These are phyloP conservation scores for Fusarium incarnatum DNA, from an alignment of 2,329 filamentous ascomycete species.

Conservation along the genomic window DNA sequence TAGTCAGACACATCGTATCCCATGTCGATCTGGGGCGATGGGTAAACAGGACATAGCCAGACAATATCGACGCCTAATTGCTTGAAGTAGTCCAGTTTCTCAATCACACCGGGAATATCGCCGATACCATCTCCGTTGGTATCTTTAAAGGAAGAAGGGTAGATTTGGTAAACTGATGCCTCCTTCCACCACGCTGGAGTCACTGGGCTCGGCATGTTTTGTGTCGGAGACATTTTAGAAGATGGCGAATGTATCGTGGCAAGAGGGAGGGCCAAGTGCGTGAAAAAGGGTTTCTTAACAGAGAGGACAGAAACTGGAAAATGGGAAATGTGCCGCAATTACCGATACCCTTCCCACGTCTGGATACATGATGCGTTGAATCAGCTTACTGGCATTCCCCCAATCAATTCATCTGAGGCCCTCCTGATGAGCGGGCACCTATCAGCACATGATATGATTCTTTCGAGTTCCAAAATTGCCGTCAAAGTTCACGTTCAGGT, in stretches of 20 bases:
- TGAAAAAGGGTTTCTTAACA: too few species aligned
- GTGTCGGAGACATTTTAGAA: constrained; percentile 3
- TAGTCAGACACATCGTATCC: constrained; percentile 79
- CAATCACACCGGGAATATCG: constrained; percentile 70
- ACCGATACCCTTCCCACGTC: not conserved
- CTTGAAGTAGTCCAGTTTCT: constrained; percentile 70
- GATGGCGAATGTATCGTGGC: not conserved
- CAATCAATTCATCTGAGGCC: constrained; percentile 3
- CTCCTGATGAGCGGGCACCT: not conserved
- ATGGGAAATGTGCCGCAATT: too few species aligned
- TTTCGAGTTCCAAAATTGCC: not conserved
- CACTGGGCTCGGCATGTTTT: not conserved
- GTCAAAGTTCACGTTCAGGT: not conserved
- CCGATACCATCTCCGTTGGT: constrained; percentile 70
- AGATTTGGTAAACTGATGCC: constrained; percentile 58
- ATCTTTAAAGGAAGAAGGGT: constrained; percentile 67
- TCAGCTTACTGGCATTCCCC: not conserved
- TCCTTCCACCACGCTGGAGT: constrained; percentile 65
- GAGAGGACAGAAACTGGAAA: not conserved
- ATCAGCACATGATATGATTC: not conserved
- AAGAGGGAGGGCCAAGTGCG: too few species aligned
- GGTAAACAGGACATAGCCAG: constrained; percentile 75
- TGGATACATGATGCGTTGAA: constrained; percentile 5
- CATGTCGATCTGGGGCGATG: constrained; percentile 74
- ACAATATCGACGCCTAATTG: constrained; percentile 71